Evolutionary conservation across 257 asterid species (phyloP).

Genomic region (Nemophila menziesii): DNA sequence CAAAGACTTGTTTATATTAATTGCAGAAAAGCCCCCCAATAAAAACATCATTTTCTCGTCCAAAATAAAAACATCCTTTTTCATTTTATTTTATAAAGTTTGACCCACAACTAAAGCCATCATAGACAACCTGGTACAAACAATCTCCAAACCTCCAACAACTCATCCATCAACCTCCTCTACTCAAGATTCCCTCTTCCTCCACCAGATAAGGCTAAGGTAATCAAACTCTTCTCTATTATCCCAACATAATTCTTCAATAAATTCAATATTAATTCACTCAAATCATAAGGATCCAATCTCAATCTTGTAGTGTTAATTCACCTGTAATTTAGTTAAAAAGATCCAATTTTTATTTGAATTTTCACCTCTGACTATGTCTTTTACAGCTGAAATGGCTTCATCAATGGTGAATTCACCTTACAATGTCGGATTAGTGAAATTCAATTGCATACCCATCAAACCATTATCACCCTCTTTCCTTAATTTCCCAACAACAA

Average conservation of each 20-base stretch:
- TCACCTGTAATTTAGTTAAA: too few species aligned
- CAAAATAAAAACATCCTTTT: too few species aligned
- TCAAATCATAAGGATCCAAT: neutral
- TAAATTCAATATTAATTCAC: neutral
- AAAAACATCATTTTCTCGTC: too few species aligned
- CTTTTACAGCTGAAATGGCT: slow-evolving; percentile 22
- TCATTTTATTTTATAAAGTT: too few species aligned
- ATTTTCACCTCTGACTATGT: too few species aligned
- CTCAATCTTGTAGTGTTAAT: neutral
- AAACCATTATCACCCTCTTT: slow-evolving; percentile 24
- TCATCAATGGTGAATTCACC: slow-evolving; percentile 27
- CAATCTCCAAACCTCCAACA: neutral
- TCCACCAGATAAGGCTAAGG: neutral
- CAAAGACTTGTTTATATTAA: too few species aligned
- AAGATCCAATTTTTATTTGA: too few species aligned
- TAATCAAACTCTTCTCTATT: too few species aligned
- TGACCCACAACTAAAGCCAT: too few species aligned
- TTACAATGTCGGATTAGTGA: slow-evolving; percentile 18
- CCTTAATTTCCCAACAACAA: slow-evolving; percentile 11
- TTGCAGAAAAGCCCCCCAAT: too few species aligned
- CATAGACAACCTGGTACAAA: neutral
- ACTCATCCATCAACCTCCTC: neutral
- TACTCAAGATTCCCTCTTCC: neutral
- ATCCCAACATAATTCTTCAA: neutral
- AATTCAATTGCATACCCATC: slow-evolving; percentile 26